Base-by-base conservation (phyloP, 116 monocot species). In the Papilionanthe hybrid region DNA sequence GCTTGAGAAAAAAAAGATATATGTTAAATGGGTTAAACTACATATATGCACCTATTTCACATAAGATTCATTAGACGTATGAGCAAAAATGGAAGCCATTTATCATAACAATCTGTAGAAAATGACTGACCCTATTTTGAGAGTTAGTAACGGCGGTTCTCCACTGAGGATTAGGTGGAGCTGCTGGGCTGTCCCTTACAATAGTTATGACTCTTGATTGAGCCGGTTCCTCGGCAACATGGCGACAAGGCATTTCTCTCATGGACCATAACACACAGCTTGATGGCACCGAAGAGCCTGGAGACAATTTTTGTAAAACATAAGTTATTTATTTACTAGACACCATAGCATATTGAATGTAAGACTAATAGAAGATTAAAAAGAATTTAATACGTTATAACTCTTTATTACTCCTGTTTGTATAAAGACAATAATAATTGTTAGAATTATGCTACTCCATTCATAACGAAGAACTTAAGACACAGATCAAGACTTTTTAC, bases 231-330 rank as follows among this genome's bases (percentile, higher is more conserved):
- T 88, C 84, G 12, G 72, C 43, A 22, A 63, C 63, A 72, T 72
- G 80, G 5, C 77, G 82, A 9, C 83, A 88, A 72, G 93, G 93
- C 82, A 93, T 83, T 63, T 93, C 90, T 82, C 88, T 88, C 90
- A 87, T 90, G 25, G 87, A 81, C 93, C 93, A 90, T 17, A 90
- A 55, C 37, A 93, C 90, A 82, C 82, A 90, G 56, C 83, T 83
- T 42, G 88, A 90, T 25, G 95, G 92, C 32, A 95, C 81, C 41
- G 92, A 89, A 41, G 86, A 87, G 43, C 92, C 95, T 95, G 81
- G 27, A 44, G 41, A 22, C 42, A 79, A 75, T 23, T 81, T 60
- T 43, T 63, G 7, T 18, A 9, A 20, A 44, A 71, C 25, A 25
- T 1, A 28, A 71, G 15, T 32, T 30, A 37, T 37, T 71, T 32